Percentiles rank a stretch among this genome's conserved stretches.
These are phyloP conservation scores for Saururus chinensis DNA, from an alignment of 164 flowering plant genomes.

Conservation along the genomic window DNA sequence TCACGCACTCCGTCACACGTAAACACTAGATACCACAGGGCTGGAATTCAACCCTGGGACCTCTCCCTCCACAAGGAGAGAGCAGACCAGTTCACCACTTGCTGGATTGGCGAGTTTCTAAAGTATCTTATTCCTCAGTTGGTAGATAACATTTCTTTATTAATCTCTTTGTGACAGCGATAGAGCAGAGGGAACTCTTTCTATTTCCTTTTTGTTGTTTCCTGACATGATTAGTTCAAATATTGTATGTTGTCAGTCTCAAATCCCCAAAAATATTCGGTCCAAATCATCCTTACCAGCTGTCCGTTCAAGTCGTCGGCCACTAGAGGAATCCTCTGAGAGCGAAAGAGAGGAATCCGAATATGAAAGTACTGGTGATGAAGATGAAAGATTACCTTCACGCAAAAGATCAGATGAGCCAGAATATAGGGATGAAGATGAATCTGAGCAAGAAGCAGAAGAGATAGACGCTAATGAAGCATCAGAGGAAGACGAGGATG, in stretches of 20 bases:
- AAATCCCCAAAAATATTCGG: conserved; percentile 51
- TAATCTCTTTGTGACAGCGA: background rate
- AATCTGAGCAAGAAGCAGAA: conserved; percentile 9
- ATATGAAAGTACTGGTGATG: conserved; percentile 87
- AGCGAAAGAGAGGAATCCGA: conserved; percentile 92
- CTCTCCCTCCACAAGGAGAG: too few relatives aligned
- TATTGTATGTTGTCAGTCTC: conserved; percentile 14
- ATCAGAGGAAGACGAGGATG: conserved; percentile 48
- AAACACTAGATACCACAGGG: too few relatives aligned
- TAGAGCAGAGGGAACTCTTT: background rate
- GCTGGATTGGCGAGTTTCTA: conserved; percentile 32
- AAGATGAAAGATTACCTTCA: conserved; percentile 50
- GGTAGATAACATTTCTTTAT: too few relatives aligned
- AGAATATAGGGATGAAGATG: conserved; percentile 45
- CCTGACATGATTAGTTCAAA: background rate
- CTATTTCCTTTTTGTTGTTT: background rate
- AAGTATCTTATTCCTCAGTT: too few relatives aligned
- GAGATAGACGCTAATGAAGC: conserved; percentile 33
- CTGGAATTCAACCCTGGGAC: too few relatives aligned
- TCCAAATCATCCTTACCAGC: conserved; percentile 50
- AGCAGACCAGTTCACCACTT: too few relatives aligned
- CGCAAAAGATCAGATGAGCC: conserved; percentile 43
- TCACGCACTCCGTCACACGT: too few relatives aligned
- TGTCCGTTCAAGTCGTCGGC: conserved; percentile 46
- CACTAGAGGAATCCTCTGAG: conserved; percentile 54